phyloP scores from a whole-genome alignment of 108 stramenopile species.

The Fragilariopsis cylindrus region DNA sequence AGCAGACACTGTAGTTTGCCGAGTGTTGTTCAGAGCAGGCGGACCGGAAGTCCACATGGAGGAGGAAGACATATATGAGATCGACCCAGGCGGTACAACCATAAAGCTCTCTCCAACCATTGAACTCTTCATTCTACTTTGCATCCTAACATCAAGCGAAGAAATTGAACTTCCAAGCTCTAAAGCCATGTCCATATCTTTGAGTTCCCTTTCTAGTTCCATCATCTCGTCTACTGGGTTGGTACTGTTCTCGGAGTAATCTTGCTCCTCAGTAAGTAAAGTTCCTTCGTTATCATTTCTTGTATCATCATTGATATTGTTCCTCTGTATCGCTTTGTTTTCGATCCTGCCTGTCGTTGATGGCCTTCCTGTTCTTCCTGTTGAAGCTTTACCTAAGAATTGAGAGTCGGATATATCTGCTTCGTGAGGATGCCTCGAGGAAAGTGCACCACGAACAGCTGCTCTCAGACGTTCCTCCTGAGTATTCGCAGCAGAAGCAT shows the following conservation, averaged over 20 bases:
- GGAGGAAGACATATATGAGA: slow-evolving; percentile 70
- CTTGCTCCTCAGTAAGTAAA: slow-evolving; percentile 8
- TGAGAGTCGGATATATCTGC: slow-evolving; percentile 82
- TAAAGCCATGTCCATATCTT: slow-evolving; percentile 81
- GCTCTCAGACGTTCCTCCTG: slow-evolving; percentile 72
- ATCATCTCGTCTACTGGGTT: slow-evolving; percentile 48
- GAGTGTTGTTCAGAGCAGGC: slow-evolving; percentile 28
- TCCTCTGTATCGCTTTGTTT: background rate
- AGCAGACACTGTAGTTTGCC: slow-evolving; percentile 17
- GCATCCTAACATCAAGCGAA: slow-evolving; percentile 56
- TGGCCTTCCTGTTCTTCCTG: slow-evolving; percentile 14
- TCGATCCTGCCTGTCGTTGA: background rate
- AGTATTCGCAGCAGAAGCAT: slow-evolving; percentile 21
- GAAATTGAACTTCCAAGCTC: slow-evolving; percentile 79
- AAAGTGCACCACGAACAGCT: slow-evolving; percentile 76
- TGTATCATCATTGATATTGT: slow-evolving; percentile 1
- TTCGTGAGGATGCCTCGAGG: slow-evolving; percentile 55
- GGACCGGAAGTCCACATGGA: slow-evolving; percentile 36
- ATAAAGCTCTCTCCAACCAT: slow-evolving; percentile 68
- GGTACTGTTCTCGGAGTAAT: slow-evolving; percentile 1
- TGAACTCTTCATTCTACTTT: slow-evolving; percentile 42
- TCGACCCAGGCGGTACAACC: slow-evolving; percentile 79
- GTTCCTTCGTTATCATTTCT: slow-evolving; percentile 27
- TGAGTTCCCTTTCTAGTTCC: slow-evolving; percentile 82
- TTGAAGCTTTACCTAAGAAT: slow-evolving; percentile 61